These are phyloP conservation scores for Chaetomium strumarium DNA, from an alignment of 2,329 filamentous ascomycete genomes.

Conservation along the genomic window DNA sequence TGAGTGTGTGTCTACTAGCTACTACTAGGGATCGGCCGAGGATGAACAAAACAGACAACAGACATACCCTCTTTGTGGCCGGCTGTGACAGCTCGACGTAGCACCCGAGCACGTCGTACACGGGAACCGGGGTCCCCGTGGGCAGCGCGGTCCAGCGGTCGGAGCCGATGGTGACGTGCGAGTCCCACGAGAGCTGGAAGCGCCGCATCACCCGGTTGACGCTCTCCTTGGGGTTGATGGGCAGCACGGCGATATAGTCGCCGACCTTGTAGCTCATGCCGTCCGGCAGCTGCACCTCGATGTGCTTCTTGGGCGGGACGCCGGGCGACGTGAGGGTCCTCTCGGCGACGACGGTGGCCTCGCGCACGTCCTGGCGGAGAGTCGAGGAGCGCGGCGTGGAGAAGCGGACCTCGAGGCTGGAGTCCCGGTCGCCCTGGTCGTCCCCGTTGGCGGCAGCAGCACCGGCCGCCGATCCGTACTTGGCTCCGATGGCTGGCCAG, in stretches of 20 bases:
- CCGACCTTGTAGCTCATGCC: constrained; percentile 63
- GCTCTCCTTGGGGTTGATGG: constrained; percentile 58
- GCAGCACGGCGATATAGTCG: constrained; percentile 70
- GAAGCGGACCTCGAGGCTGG: constrained; percentile 42
- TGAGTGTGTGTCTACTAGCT: neutral
- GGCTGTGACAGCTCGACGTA: constrained; percentile 71
- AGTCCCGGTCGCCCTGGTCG: constrained; percentile 18
- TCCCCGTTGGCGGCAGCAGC: constrained; percentile 18
- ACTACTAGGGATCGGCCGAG: neutral
- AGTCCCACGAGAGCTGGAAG: constrained; percentile 65
- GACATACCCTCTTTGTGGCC: constrained; percentile 59
- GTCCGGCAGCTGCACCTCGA: constrained; percentile 62
- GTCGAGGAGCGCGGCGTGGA: constrained; percentile 49
- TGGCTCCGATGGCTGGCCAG: constrained; percentile 45
- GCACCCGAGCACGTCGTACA: constrained; percentile 57
- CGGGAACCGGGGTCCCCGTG: constrained; percentile 51
- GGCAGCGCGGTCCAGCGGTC: constrained; percentile 49
- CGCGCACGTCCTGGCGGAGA: constrained; percentile 57
- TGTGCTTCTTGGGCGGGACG: constrained; percentile 48
- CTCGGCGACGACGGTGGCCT: constrained; percentile 52
- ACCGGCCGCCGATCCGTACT: constrained; percentile 28
- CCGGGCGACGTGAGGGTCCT: constrained; percentile 37
- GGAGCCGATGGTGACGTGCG: constrained; percentile 55
- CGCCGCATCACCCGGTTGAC: constrained; percentile 58
- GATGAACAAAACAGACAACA: no score